Percentiles rank a stretch among this genome's conserved stretches.
phyloP scores from a whole-genome alignment of 176 grass and related monocot species.

The Musa troglodytarum region DNA sequence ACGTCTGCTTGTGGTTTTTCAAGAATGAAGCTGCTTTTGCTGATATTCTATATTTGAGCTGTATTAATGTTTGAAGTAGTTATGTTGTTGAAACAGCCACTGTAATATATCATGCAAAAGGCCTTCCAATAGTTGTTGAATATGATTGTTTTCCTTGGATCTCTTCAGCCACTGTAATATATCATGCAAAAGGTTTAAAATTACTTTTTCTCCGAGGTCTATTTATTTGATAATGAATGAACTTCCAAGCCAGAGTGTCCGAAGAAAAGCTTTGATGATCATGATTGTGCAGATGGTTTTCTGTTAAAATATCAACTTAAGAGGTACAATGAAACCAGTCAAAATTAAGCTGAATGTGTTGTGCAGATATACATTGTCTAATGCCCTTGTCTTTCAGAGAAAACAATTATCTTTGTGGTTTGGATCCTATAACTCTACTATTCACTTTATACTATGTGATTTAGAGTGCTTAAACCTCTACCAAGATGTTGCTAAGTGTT shows the following conservation, averaged over 20 bases:
- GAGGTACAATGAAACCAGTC: neutral
- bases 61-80: neutral
- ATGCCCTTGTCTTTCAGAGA: neutral
- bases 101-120: neutral
- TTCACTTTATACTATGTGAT: neutral
- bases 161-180: neutral
- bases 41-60: neutral
- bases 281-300: neutral
- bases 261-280: neutral
- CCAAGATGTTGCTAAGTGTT: neutral
- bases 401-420: neutral
- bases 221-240: slow-evolving; percentile 2
- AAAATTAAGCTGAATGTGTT: neutral
- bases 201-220: neutral
- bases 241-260: neutral
- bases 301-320: neutral
- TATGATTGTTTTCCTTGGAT: neutral
- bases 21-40: neutral
- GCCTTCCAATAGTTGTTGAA: too few species aligned
- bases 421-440: neutral
- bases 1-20: neutral
- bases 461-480: neutral
- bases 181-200: neutral
- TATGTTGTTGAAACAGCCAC: neutral
- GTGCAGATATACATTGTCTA: neutral